A percentile compares a stretch with the other conserved stretches of the same genome.
Conservation (phyloP, 2,329 filamentous ascomycete species). For the Graphilbum fragrans region DNA sequence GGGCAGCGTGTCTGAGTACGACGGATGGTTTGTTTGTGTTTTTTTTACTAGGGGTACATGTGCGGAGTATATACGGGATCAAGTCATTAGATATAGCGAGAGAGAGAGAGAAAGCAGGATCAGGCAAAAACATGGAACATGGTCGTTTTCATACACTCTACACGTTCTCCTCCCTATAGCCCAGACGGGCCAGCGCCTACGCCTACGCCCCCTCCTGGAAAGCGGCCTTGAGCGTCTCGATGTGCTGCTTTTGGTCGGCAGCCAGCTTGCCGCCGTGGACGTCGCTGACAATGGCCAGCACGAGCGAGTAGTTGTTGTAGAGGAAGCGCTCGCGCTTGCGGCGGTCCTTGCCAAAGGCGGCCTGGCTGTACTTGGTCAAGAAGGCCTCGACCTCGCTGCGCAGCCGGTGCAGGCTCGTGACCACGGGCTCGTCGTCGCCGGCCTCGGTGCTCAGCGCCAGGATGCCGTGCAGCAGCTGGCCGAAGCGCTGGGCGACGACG, state of each 20-base stretch:
- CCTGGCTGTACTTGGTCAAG: conserved; percentile 62
- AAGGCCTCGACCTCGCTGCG: conserved; percentile 76
- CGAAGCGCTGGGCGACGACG: conserved; percentile 87
- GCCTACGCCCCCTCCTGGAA: conserved; percentile 35
- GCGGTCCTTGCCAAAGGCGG: conserved; percentile 53
- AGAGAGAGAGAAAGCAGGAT: neutral
- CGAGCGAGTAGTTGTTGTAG: conserved; percentile 90
- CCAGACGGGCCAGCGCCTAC: neutral
- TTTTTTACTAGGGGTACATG: too few relatives aligned
- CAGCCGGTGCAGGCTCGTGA: conserved; percentile 65
- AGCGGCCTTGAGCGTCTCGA: conserved; percentile 51
- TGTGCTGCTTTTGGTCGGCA: conserved; percentile 62
- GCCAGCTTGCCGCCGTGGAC: conserved; percentile 56
- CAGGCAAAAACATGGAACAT: neutral
- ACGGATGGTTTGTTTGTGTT: too few relatives aligned
- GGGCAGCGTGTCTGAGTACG: too few relatives aligned
- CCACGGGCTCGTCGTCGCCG: conserved; percentile 87
- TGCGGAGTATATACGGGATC: too few relatives aligned
- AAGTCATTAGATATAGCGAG: neutral
- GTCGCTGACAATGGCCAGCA: conserved; percentile 85
- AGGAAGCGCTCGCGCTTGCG: conserved; percentile 79
- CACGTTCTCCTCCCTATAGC: neutral
- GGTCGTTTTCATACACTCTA: neutral
- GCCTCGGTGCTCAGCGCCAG: conserved; percentile 76
- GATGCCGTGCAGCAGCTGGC: conserved; percentile 79